Evolutionary conservation across 306 rosid genomes (phyloP).

Genomic region (Albizia julibrissin): DNA sequence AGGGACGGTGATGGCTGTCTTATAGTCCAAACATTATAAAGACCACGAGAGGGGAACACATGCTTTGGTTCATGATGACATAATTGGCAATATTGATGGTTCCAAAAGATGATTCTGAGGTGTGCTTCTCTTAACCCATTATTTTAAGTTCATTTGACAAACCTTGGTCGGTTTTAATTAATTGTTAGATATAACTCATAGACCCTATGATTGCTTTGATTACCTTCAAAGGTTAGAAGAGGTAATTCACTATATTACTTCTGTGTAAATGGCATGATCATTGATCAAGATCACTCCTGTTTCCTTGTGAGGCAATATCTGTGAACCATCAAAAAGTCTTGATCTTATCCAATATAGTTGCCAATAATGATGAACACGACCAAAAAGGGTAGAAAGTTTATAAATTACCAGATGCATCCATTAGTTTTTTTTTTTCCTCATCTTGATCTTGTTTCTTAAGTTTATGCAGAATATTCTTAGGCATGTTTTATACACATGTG

Average conservation of each 20-base stretch:
- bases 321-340: constrained; percentile 21
- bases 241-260: neutral
- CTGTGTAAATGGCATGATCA: neutral
- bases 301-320: neutral
- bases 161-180: constrained; percentile 19
- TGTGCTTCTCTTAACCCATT: constrained; percentile 20
- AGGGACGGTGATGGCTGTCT: constrained; percentile 22
- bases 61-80: constrained; percentile 40
- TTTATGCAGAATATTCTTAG: constrained; percentile 20
- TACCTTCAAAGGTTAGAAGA: constrained; percentile 12
- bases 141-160: constrained; percentile 28
- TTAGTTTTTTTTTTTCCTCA: neutral
- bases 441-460: neutral
- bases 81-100: constrained; percentile 28
- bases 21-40: constrained; percentile 12
- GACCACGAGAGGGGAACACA: constrained; percentile 33
- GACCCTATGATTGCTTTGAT: constrained; percentile 35
- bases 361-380: constrained; percentile 12
- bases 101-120: constrained; percentile 29
- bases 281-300: neutral
- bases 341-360: constrained; percentile 3
- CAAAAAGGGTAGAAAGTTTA: constrained; percentile 9
- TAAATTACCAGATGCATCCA: neutral
- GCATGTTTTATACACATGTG: neutral
- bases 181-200: constrained; percentile 16